Evolutionary conservation across 2,329 filamentous ascomycete genomes (phyloP).

Genomic region (Ciborinia camelliae): DNA sequence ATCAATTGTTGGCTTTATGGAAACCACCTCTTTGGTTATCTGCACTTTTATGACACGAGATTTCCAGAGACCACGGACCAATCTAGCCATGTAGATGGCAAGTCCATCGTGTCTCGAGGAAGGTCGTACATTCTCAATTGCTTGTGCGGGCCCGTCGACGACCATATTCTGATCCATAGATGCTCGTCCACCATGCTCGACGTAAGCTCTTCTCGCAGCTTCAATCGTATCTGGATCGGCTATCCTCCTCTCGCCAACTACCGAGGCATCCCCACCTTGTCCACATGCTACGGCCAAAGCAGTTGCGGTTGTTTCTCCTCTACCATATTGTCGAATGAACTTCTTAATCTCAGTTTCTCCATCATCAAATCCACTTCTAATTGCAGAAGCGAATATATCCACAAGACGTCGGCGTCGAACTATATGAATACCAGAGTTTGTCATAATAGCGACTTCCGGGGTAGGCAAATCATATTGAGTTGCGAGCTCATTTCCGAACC

Average conservation of each 20-base stretch:
- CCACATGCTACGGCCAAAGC: constrained; percentile 93
- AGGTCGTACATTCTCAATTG: constrained; percentile 77
- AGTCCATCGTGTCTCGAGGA: constrained; percentile 89
- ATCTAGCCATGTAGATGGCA: constrained; percentile 78
- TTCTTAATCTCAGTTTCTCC: constrained; percentile 78
- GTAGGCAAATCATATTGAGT: constrained; percentile 87
- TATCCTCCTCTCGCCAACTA: constrained; percentile 63
- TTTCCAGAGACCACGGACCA: constrained; percentile 89
- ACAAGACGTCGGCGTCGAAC: constrained; percentile 81
- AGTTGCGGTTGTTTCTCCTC: constrained; percentile 83
- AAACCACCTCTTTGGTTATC: constrained; percentile 55
- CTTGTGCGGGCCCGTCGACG: constrained; percentile 56
- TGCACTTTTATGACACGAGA: constrained; percentile 63
- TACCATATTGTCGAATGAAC: constrained; percentile 82
- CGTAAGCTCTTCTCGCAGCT: constrained; percentile 79
- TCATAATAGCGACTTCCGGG: constrained; percentile 85
- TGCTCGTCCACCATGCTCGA: constrained; percentile 87
- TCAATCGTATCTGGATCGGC: constrained; percentile 85
- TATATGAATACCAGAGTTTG: constrained; percentile 84
- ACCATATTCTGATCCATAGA: constrained; percentile 75
- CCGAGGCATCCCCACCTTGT: constrained; percentile 72
- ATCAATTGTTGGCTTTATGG: constrained; percentile 64
- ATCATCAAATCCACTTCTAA: constrained; percentile 72
- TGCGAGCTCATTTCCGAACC: constrained; percentile 92
- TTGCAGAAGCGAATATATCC: constrained; percentile 83